A percentile compares a stretch with the other conserved stretches of the same genome.
Evolutionary conservation across 1,139 yeast species (phyloP).

Genomic region (Diutina pseudorugosa): DNA sequence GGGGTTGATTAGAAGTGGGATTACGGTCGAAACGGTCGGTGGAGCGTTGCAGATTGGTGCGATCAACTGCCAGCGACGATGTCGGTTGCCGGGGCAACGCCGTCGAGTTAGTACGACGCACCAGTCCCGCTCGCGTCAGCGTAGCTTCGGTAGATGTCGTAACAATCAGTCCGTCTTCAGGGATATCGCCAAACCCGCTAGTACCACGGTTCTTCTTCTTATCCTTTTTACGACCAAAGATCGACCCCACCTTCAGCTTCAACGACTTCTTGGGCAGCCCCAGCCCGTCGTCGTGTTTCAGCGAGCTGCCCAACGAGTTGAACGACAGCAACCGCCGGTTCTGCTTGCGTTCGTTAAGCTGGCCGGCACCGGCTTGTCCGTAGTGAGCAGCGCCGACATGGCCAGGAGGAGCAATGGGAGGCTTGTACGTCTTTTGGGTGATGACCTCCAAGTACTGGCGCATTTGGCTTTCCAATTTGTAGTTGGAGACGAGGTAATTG

Average conservation of each 20-base stretch:
- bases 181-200: background rate
- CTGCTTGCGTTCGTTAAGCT: background rate
- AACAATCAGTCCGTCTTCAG: slow-evolving; percentile 1
- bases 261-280: background rate
- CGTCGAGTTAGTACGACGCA: background rate
- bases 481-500: slow-evolving; percentile 2
- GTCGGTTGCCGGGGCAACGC: background rate
- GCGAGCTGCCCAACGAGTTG: background rate
- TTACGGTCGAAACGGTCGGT: background rate
- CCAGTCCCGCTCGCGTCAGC: background rate
- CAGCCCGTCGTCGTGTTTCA: background rate
- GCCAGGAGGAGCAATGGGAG: slow-evolving; percentile 1
- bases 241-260: slow-evolving; percentile 4
- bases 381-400: background rate
- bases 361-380: background rate
- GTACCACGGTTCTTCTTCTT: background rate
- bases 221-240: slow-evolving; percentile 3
- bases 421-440: background rate
- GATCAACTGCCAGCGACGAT: background rate
- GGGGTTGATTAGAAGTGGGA: too few species aligned
- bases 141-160: background rate
- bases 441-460: slow-evolving; percentile 1
- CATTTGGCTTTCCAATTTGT: slow-evolving; percentile 2
- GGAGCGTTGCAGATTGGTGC: background rate
- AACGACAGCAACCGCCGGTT: slow-evolving; percentile 2